Evolutionary conservation across 2,329 filamentous ascomycete genomes (phyloP).

Genomic region (Alternaria infectoria): DNA sequence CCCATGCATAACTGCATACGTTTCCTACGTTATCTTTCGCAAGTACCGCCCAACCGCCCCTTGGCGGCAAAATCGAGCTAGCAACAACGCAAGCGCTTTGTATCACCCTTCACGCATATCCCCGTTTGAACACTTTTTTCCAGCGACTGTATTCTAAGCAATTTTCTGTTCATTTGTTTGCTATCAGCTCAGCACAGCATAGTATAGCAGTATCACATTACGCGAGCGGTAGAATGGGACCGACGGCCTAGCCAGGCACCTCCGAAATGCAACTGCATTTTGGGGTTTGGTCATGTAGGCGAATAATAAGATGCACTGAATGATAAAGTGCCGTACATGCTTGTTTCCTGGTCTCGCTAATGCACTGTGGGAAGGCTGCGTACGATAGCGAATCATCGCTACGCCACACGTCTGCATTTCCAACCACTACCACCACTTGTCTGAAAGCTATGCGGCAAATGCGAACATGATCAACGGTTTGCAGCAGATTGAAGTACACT

Average conservation of each 20-base stretch:
- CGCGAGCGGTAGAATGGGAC: conserved; percentile 6
- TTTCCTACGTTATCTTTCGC: conserved; percentile 6
- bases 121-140: conserved; percentile 19
- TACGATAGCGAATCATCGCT: conserved; percentile 17
- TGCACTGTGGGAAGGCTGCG: not conserved
- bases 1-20: conserved; percentile 8
- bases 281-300: conserved; percentile 14
- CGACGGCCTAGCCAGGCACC: conserved; percentile 9
- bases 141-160: conserved; percentile 15
- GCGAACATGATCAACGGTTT: not conserved
- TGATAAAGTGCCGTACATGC: conserved; percentile 4
- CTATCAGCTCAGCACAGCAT: conserved; percentile 12
- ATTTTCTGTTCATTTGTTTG: conserved; percentile 18
- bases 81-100: conserved; percentile 30
- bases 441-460: not conserved
- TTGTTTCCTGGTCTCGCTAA: conserved; percentile 8
- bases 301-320: conserved; percentile 16
- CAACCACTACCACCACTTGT: not conserved
- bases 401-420: conserved; percentile 14
- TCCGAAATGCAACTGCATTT: conserved; percentile 5
- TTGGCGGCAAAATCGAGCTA: conserved; percentile 23
- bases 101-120: conserved; percentile 27
- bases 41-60: conserved; percentile 11
- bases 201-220: conserved; percentile 9
- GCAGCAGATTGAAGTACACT: not conserved